phyloP scores from a whole-genome alignment of 1,284 basidiomycete species.

The Microbotryum scabiosae region DNA sequence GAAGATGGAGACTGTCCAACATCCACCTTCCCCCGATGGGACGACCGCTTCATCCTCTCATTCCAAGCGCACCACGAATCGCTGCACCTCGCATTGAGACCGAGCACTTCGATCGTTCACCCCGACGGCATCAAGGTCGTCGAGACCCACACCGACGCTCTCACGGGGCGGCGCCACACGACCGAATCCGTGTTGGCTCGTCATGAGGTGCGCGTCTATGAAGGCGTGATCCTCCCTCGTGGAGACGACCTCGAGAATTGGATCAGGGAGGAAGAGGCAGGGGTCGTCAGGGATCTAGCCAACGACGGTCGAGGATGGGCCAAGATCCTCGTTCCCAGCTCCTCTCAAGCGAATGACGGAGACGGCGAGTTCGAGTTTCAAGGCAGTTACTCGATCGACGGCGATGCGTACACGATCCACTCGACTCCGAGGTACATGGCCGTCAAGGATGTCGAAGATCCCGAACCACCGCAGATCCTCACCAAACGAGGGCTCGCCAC shows the following conservation, averaged over 20 bases:
- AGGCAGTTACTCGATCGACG: slow-evolving; percentile 62
- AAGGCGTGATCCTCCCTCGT: slow-evolving; percentile 28
- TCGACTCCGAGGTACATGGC: slow-evolving; percentile 62
- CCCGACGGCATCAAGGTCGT: slow-evolving; percentile 26
- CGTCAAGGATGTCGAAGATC: slow-evolving; percentile 51
- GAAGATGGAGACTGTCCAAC: no score
- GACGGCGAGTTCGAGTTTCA: slow-evolving; percentile 49
- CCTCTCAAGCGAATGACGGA: slow-evolving; percentile 5
- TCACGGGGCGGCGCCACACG: slow-evolving; percentile 14
- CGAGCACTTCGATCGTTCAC: slow-evolving; percentile 29
- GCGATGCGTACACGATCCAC: slow-evolving; percentile 63
- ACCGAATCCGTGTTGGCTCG: slow-evolving; percentile 15
- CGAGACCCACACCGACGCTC: slow-evolving; percentile 20
- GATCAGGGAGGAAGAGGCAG: slow-evolving; percentile 24
- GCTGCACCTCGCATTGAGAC: slow-evolving; percentile 31
- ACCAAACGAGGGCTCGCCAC: slow-evolving; percentile 29
- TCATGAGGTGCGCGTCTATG: slow-evolving; percentile 30
- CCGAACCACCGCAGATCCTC: slow-evolving; percentile 40
- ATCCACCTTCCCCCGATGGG: slow-evolving; percentile 1
- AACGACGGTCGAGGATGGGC: slow-evolving; percentile 24
- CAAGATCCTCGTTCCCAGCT: slow-evolving; percentile 19
- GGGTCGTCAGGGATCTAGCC: slow-evolving; percentile 14
- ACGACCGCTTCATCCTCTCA: slow-evolving; percentile 25
- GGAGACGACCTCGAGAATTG: slow-evolving; percentile 23
- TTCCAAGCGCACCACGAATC: slow-evolving; percentile 19